Conservation (phyloP, 2,329 filamentous ascomycete genomes). For the Torrubiella hemipterigena region DNA sequence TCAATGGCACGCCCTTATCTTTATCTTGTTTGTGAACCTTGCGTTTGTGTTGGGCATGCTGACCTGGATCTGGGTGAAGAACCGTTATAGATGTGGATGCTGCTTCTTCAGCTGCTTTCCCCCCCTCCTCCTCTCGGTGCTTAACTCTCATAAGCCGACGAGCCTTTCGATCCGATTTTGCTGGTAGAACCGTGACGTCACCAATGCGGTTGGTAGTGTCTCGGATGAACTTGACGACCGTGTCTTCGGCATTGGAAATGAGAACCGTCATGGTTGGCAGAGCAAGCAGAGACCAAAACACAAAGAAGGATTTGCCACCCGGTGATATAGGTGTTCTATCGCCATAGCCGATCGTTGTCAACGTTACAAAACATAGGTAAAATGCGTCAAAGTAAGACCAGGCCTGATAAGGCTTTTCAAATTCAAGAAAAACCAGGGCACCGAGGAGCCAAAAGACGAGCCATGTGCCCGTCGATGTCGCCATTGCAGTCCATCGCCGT, state of each 20-base stretch:
- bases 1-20: slow-evolving; percentile 1
- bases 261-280: slow-evolving; percentile 82
- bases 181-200: slow-evolving; percentile 48
- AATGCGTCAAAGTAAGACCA: slow-evolving; percentile 72
- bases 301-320: slow-evolving; percentile 72
- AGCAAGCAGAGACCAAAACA: slow-evolving; percentile 83
- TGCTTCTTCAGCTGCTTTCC: not conserved
- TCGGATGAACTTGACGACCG: slow-evolving; percentile 53
- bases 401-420: slow-evolving; percentile 37
- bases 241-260: slow-evolving; percentile 74
- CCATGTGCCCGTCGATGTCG: slow-evolving; percentile 56
- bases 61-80: not conserved
- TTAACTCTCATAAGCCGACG: too few relatives aligned
- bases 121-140: not conserved
- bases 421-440: slow-evolving; percentile 56
- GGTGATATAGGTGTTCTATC: slow-evolving; percentile 69
- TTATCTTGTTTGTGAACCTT: slow-evolving; percentile 1
- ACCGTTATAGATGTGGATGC: not conserved
- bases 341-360: slow-evolving; percentile 82
- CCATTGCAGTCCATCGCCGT: slow-evolving; percentile 63
- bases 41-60: not conserved
- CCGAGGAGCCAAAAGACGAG: slow-evolving; percentile 69
- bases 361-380: slow-evolving; percentile 75
- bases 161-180: slow-evolving; percentile 34
- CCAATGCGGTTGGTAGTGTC: slow-evolving; percentile 44